Evolutionary conservation across 1,139 yeast genomes (phyloP).

Genomic region (Pichia sp.): DNA sequence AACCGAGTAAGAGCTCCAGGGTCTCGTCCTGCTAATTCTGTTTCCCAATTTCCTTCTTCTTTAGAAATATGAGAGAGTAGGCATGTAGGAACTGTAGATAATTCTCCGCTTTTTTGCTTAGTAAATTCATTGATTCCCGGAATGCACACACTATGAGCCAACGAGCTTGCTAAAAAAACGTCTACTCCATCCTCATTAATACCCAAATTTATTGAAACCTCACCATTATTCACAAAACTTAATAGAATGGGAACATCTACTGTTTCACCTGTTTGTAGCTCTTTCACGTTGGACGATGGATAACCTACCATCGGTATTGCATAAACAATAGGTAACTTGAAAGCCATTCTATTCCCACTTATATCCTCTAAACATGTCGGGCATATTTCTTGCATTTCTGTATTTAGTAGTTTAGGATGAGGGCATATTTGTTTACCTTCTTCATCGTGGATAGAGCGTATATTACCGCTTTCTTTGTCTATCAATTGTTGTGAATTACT

Average conservation of each 20-base stretch:
- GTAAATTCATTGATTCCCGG: background rate
- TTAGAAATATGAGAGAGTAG: constrained; percentile 6
- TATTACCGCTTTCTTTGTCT: background rate
- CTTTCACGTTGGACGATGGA: background rate
- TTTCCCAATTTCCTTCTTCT: constrained; percentile 4
- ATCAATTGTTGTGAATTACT: background rate
- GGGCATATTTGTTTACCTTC: background rate
- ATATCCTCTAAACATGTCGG: constrained; percentile 9
- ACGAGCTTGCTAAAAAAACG: background rate
- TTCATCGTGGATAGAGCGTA: background rate
- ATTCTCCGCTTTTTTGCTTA: background rate
- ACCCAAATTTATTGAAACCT: background rate
- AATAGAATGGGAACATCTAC: constrained; percentile 5
- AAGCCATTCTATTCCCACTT: background rate
- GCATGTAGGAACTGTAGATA: constrained; percentile 11
- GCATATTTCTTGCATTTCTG: constrained; percentile 11
- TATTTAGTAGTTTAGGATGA: constrained; percentile 3
- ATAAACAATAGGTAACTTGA: constrained; percentile 4
- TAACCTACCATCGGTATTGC: constrained; percentile 12
- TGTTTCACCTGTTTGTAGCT: background rate
- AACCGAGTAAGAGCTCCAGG: background rate
- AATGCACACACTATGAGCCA: background rate
- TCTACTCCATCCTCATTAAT: background rate
- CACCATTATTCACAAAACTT: constrained; percentile 5
- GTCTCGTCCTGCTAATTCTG: constrained; percentile 2